Base-by-base conservation (phyloP, 208 protist genomes). In the Phytomonas francai region DNA sequence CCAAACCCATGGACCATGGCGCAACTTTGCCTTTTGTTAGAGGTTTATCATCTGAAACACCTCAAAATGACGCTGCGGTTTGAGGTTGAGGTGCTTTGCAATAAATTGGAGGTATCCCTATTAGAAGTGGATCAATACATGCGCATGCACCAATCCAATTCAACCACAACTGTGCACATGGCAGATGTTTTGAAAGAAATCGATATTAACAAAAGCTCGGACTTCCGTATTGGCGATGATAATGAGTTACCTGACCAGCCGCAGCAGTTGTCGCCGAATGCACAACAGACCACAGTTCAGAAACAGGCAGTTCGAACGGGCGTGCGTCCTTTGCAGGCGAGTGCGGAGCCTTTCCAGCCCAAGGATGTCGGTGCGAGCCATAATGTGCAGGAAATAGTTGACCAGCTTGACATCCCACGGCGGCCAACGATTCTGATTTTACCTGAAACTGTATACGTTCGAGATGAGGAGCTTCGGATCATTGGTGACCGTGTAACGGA, bases 1-100 rank as follows among this genome's bases (percentile, higher is more conserved):
- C 98, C 97, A 28, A 99, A 99, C 83, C 98, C 98, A 31, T 99
- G 98, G 98, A 89, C 98, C 22, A 98, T 98, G 94, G 92, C 88
- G 34, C 86, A 98, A 54, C 65, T 99, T 42, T 80, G 77, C 60
- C 70, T 98, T 28, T 68, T 98, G 42, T 85, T 89, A 39, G 98
- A 99, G 78, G 87, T 99, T 69, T 98, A 99, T 79, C 77, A 88
- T 31, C 74, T 99, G 7, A 85, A 82, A 16, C 86, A 98, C 66
- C 83, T 99, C 12, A 97, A 97, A 62, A 78, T 99, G 27, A 99
- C 98, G 57, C 79, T 99, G 28, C 98, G 98, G 68, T 99, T 99
- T 78, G 98, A 99, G 83, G 82, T 97, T 28, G 91, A 97, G 70
- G 72, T 97, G 59, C 78, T 97, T 34, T 93, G 88, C 70, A 90